Conservation (phyloP, 306 rosid species). For the Argentina anserina region DNA sequence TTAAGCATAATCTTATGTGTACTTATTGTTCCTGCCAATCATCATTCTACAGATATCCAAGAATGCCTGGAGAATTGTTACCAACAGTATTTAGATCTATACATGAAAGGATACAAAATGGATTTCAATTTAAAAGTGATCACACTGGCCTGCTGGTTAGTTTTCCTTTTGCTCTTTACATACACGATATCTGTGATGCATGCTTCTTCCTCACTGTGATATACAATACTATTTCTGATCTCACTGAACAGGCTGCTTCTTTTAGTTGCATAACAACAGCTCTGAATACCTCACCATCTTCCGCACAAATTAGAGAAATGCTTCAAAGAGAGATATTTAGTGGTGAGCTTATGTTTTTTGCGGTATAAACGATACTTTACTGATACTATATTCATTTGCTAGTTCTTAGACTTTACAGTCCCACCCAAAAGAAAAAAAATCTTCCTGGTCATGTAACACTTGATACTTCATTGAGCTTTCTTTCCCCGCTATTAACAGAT, state of each 20-base stretch:
- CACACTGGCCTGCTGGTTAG: slow-evolving; percentile 79
- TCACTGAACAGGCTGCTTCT: slow-evolving; percentile 57
- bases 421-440: background rate
- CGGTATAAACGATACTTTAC: background rate
- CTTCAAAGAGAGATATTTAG: slow-evolving; percentile 54
- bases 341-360: slow-evolving; percentile 37
- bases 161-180: background rate
- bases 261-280: slow-evolving; percentile 78
- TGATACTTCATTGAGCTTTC: background rate
- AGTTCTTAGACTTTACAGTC: background rate
- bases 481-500: background rate
- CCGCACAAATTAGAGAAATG: slow-evolving; percentile 58
- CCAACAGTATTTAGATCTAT: slow-evolving; percentile 61
- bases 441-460: background rate
- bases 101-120: slow-evolving; percentile 59
- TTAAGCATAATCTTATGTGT: slow-evolving; percentile 11
- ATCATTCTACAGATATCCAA: slow-evolving; percentile 58
- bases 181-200: too few species aligned
- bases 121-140: slow-evolving; percentile 63
- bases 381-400: background rate
- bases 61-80: slow-evolving; percentile 86
- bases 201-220: too few species aligned
- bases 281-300: slow-evolving; percentile 65
- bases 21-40: slow-evolving; percentile 13
- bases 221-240: slow-evolving; percentile 14